Conservation (phyloP, 495 filamentous ascomycete genomes). For the Penicillium turbatum region DNA sequence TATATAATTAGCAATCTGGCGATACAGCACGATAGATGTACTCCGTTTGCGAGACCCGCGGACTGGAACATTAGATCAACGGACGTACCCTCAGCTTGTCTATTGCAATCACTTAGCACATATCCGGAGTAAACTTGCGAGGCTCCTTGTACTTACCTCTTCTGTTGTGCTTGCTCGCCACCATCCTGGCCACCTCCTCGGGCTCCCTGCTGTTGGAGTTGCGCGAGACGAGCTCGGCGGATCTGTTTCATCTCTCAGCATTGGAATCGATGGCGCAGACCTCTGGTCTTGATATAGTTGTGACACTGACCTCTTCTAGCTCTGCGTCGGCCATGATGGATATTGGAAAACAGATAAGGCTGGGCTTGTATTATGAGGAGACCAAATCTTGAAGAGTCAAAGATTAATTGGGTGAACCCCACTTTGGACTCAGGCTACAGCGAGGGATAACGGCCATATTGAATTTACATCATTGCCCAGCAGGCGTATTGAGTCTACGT, state of each 20-base stretch:
- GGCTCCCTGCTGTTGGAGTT: constrained; percentile 68
- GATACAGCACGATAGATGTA: neutral
- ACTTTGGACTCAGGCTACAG: constrained; percentile 19
- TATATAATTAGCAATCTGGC: constrained; percentile 1
- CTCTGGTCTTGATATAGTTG: neutral
- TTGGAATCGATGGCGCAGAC: neutral
- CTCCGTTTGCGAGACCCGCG: neutral
- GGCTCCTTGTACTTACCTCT: constrained; percentile 44
- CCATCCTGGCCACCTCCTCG: constrained; percentile 43
- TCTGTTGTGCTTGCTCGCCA: constrained; percentile 56
- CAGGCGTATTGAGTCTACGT: too few relatives aligned
- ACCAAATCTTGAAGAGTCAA: neutral
- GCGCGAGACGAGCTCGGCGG: constrained; percentile 80
- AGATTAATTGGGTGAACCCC: constrained; percentile 17
- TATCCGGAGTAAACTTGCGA: neutral
- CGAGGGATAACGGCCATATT: neutral
- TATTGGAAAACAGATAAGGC: constrained; percentile 1
- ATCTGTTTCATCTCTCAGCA: constrained; percentile 52
- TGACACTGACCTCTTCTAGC: constrained; percentile 62
- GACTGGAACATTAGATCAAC: neutral
- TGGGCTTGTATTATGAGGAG: neutral
- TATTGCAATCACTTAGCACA: constrained; percentile 17
- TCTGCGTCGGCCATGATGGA: constrained; percentile 77
- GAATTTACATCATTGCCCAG: neutral
- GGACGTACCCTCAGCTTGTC: constrained; percentile 63